phyloP scores from a whole-genome alignment of 2,329 filamentous ascomycete species.

The Xylariaceae sp. region DNA sequence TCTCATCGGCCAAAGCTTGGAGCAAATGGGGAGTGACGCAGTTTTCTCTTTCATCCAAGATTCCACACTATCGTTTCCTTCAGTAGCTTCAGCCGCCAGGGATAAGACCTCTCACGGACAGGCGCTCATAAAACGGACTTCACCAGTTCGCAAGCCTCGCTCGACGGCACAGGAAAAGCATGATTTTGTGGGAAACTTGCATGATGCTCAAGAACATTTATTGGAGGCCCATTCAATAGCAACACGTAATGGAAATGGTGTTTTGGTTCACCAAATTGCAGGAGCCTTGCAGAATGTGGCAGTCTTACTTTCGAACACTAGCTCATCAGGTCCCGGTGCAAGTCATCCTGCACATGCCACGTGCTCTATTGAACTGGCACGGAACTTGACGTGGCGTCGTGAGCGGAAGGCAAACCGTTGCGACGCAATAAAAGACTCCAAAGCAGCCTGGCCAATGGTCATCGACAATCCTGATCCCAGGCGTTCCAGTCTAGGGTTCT shows the following conservation, averaged over 20 bases:
- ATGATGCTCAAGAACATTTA: slow-evolving; percentile 70
- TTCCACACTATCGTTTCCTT: slow-evolving; percentile 87
- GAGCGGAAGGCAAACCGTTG: slow-evolving; percentile 62
- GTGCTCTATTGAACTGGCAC: slow-evolving; percentile 72
- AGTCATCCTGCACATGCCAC: slow-evolving; percentile 64
- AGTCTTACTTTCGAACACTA: slow-evolving; percentile 69
- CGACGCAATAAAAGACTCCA: slow-evolving; percentile 46
- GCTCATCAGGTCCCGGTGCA: slow-evolving; percentile 52
- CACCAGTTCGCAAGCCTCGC: slow-evolving; percentile 44
- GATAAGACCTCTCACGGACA: slow-evolving; percentile 49
- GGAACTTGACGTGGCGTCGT: slow-evolving; percentile 71
- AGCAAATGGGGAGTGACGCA: slow-evolving; percentile 78
- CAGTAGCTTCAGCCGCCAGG: slow-evolving; percentile 56
- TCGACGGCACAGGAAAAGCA: slow-evolving; percentile 41
- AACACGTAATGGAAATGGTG: slow-evolving; percentile 60
- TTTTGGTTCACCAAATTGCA: slow-evolving; percentile 68
- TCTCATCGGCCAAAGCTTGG: slow-evolving; percentile 71
- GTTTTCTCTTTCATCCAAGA: slow-evolving; percentile 91
- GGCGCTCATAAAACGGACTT: slow-evolving; percentile 45
- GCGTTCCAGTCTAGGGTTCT: slow-evolving; percentile 54
- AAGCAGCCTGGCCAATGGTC: slow-evolving; percentile 46
- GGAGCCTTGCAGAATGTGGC: slow-evolving; percentile 69
- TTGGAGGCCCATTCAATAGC: slow-evolving; percentile 67
- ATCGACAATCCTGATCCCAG: slow-evolving; percentile 41
- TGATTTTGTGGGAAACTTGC: slow-evolving; percentile 65